These are phyloP conservation scores for Hyaloperonospora arabidopsidis DNA, from an alignment of 352 stramenopile species.

Conservation along the genomic window DNA sequence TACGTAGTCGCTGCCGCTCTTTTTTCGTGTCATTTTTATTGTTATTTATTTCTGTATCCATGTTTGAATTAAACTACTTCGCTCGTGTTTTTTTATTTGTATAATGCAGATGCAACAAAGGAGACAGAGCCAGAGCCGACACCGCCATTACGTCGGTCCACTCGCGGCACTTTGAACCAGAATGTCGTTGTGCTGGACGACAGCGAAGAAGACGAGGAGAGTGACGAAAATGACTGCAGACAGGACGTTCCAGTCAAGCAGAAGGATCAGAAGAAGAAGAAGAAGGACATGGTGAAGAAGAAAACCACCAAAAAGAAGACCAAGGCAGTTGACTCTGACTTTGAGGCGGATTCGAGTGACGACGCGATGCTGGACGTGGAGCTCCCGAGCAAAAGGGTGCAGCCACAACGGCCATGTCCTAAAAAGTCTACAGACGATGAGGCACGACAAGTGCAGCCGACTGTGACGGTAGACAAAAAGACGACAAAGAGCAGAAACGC, in stretches of 20 bases:
- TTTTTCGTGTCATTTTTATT: not conserved
- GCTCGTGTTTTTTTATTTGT: conserved; percentile 3
- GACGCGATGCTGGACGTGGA: conserved; percentile 16
- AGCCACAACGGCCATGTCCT: conserved; percentile 15
- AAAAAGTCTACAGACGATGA: conserved; percentile 14
- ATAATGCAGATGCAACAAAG: conserved; percentile 7
- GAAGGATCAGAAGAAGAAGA: too few relatives aligned
- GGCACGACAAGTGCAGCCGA: conserved; percentile 16
- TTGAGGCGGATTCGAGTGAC: conserved; percentile 26
- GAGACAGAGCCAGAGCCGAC: conserved; percentile 27
- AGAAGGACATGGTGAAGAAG: too few relatives aligned
- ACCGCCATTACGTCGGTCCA: conserved; percentile 14
- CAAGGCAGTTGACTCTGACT: conserved; percentile 24
- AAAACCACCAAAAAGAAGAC: conserved; percentile 19
- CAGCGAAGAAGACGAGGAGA: conserved; percentile 39
- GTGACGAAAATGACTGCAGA: conserved; percentile 21
- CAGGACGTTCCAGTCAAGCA: not conserved
- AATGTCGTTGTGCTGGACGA: conserved; percentile 50
- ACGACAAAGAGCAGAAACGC: conserved; percentile 2
- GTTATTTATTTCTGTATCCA: not conserved
- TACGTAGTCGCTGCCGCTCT: conserved; percentile 8
- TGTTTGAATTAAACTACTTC: conserved; percentile 3
- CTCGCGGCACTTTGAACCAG: conserved; percentile 28
- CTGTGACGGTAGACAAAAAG: conserved; percentile 5
- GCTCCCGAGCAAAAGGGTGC: conserved; percentile 9